phyloP scores from a whole-genome alignment of 2,329 filamentous ascomycete genomes.

The Talaromyces sp. region DNA sequence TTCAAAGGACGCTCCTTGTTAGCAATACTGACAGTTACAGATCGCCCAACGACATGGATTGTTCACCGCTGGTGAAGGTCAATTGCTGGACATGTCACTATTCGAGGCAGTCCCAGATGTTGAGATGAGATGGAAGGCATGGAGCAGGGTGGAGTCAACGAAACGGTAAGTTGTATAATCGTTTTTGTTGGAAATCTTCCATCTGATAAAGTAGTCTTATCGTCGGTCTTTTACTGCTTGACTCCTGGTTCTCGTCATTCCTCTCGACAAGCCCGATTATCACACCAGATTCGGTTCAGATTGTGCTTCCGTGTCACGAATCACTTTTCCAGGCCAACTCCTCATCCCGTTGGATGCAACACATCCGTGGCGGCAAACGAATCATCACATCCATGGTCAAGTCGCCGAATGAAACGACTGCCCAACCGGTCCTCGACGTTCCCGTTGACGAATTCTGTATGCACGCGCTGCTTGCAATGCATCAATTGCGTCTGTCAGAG shows the following conservation, averaged over 20 bases:
- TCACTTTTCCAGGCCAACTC: slow-evolving; percentile 43
- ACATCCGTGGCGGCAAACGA: slow-evolving; percentile 34
- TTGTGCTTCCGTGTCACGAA: slow-evolving; percentile 46
- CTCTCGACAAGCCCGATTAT: slow-evolving; percentile 47
- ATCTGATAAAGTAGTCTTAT: slow-evolving; percentile 33
- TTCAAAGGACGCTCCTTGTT: not conserved
- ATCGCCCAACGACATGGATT: slow-evolving; percentile 50
- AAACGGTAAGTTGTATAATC: slow-evolving; percentile 36
- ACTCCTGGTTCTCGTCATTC: slow-evolving; percentile 49
- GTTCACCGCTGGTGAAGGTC: slow-evolving; percentile 47
- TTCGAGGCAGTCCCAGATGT: slow-evolving; percentile 44
- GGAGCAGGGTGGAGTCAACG: slow-evolving; percentile 51
- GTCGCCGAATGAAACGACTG: slow-evolving; percentile 35
- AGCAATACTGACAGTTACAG: slow-evolving; percentile 20
- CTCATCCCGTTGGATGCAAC: slow-evolving; percentile 36
- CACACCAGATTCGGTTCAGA: slow-evolving; percentile 45
- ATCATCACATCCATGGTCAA: slow-evolving; percentile 33
- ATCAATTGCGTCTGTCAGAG: slow-evolving; percentile 43
- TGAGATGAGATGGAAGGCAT: slow-evolving; percentile 50
- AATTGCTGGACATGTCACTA: slow-evolving; percentile 39
- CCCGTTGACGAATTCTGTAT: slow-evolving; percentile 36
- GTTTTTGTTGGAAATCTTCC: not conserved
- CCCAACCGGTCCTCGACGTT: slow-evolving; percentile 32
- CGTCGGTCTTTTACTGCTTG: slow-evolving; percentile 45
- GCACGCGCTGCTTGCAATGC: slow-evolving; percentile 37